Evolutionary conservation across 2,329 filamentous ascomycete genomes (phyloP), one percentile per base, ranked within the genome.

Genomic region (Diaporthe eres): DNA sequence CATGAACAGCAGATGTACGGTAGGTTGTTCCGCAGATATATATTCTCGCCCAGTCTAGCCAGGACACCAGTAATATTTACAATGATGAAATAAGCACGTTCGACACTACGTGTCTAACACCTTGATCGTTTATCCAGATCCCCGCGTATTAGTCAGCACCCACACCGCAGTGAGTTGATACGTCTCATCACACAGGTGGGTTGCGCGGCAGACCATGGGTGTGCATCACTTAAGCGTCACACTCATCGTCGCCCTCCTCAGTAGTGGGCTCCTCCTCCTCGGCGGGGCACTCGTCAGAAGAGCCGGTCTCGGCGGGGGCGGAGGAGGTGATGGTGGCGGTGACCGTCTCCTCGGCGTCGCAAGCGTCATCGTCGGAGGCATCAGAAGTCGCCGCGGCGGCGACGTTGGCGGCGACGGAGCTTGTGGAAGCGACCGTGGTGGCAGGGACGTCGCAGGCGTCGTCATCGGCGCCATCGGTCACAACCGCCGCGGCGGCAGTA

Each of bases 61-160:
- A 71, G 60, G 72, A 49, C 53, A 70, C 19, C 63, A 65, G 58
- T 51, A 74, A 70, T 74, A 74, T 74, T 60, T 74, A 74, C 72
- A 74, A 44, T 44, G 53, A n/a, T 60, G 63, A 74, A 74, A 74
- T 49, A 71, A 71, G 63, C 57, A 37, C 49, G 22, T 60, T 55
- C 72, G 51, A 60, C 39, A 70, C 53, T 34, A 44, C n/a, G 31
- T 22, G n/a, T 58, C 53, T 8, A 22, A 31, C 28, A 58, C 53
- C 19, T 49, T 28, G 13, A 49, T 39, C 58, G 28, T 55, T 65
- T n/a, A 60, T 42, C 31, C 44, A 63, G 37, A 49, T 13, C 10
- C 25, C 42, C 15, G 15, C 34, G 28, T 44, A 37, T 42, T 19
- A 28, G 15, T 61, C 72, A 44, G 22, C 60, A n/a, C 13, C 49